Percentiles rank a stretch among this genome's conserved stretches.
phyloP scores from a whole-genome alignment of 2,329 filamentous ascomycete genomes.

The Botrytis paeoniae region DNA sequence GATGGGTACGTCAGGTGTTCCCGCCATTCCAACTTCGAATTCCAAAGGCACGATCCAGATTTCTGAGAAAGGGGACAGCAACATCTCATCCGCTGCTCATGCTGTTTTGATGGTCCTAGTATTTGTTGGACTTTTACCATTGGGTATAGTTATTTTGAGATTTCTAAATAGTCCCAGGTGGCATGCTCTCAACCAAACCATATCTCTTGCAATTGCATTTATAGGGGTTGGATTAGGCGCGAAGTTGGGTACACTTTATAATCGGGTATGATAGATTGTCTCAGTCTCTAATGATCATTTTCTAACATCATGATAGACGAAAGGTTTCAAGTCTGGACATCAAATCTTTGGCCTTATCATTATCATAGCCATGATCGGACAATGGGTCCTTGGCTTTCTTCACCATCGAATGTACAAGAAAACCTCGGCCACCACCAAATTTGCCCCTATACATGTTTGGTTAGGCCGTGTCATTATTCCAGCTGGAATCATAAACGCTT shows the following conservation, averaged over 20 bases:
- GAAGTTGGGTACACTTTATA: constrained; percentile 48
- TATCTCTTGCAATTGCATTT: constrained; percentile 49
- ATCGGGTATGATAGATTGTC: constrained; percentile 48
- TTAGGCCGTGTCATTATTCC: constrained; percentile 53
- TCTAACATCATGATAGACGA: constrained; percentile 43
- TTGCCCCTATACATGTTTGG: constrained; percentile 55
- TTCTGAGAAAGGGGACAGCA: constrained; percentile 35
- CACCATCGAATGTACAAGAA: constrained; percentile 54
- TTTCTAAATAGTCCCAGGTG: constrained; percentile 51
- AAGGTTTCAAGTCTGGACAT: constrained; percentile 51
- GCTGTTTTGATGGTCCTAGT: constrained; percentile 52
- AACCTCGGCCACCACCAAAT: constrained; percentile 48
- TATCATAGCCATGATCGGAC: constrained; percentile 49
- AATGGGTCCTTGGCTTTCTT: constrained; percentile 53
- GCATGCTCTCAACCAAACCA: constrained; percentile 53
- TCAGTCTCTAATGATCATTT: background rate
- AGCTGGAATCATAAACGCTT: constrained; percentile 54
- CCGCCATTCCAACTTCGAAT: constrained; percentile 37
- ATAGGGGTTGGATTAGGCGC: constrained; percentile 53
- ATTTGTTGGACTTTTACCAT: constrained; percentile 54
- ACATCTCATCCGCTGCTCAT: constrained; percentile 37
- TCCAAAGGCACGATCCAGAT: constrained; percentile 43
- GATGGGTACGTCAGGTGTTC: constrained; percentile 44
- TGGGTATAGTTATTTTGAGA: constrained; percentile 53
- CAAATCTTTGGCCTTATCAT: constrained; percentile 58